These are phyloP conservation scores for Mycena sp. DNA, from an alignment of 1,284 basidiomycete genomes.

Conservation along the genomic window DNA sequence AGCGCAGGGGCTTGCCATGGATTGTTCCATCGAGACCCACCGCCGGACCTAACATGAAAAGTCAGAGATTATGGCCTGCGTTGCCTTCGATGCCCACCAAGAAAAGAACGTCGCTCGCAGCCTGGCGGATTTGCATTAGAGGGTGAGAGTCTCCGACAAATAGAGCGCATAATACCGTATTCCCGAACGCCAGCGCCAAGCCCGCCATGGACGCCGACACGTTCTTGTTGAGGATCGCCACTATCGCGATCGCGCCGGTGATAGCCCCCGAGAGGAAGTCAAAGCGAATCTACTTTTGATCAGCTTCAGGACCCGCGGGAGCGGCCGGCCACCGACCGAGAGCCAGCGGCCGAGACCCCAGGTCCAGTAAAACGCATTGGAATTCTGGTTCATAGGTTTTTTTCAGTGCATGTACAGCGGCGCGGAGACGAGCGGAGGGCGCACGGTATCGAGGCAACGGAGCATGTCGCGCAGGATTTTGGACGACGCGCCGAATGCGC, in stretches of 20 bases:
- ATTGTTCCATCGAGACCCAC: conserved; percentile 6
- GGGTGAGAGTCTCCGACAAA: too few relatives aligned
- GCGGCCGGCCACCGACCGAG: conserved; percentile 58
- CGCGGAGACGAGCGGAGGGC: conserved; percentile 22
- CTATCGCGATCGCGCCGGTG: conserved; percentile 74
- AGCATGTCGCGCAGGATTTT: conserved; percentile 80
- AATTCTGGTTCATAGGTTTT: conserved; percentile 52
- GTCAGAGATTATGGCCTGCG: conserved; percentile 30
- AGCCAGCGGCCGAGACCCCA: conserved; percentile 89
- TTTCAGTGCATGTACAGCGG: background rate
- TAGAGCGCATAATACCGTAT: too few relatives aligned
- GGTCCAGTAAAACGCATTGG: conserved; percentile 86
- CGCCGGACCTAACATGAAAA: background rate
- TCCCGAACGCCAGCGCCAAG: conserved; percentile 86
- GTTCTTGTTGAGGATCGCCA: conserved; percentile 72
- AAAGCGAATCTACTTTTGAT: conserved; percentile 63
- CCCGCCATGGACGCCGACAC: conserved; percentile 85
- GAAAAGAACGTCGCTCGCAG: background rate
- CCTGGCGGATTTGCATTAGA: too few relatives aligned
- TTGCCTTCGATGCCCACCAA: background rate
- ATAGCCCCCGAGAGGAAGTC: conserved; percentile 80
- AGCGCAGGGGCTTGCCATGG: conserved; percentile 24
- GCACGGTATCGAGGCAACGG: conserved; percentile 70
- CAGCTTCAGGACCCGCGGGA: background rate
- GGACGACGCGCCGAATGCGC: conserved; percentile 80